Base-by-base conservation (phyloP, 306 rosid species). In the Gynostemma pentaphyllum region DNA sequence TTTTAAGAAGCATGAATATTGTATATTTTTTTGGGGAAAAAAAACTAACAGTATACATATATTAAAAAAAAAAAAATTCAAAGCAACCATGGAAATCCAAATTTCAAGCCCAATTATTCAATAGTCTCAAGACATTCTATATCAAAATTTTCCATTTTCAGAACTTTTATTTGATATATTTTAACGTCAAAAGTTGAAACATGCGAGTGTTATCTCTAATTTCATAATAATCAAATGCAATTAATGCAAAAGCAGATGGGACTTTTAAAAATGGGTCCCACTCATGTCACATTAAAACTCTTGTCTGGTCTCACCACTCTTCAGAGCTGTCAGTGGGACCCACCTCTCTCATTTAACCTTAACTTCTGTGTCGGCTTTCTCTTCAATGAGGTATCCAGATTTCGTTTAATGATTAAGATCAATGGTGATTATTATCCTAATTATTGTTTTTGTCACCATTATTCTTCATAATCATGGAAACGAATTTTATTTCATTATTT, bases 291-390 rank as follows among this genome's bases (percentile, higher is more conserved):
- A 16, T 32, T 9, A 32, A 8, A 26, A 24, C 3, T 54, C 15
- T 52, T 8, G 27, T 32, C 44, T n/a, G 32, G 1, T 55, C 13
- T 26, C 62, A 55, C 62, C 62, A n/a, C 62, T 55, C 0, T 32
- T 1, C n/a, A 9, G 62, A 55, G 62, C 36, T 55, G 62, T 32
- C 44, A 32, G 62, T 55, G 62, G 62, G 62, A 23, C 62, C 30
- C 0, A 15, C n/a, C 15, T 32, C 0, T 15, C 8, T 15, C 10
- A 29, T 32, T 55, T 29, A 53, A 55, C 62, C 62, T 55, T 9
- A 30, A 55, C 32, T 55, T 32, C 27, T 55, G 16, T 55, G 62
- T 55, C 62, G 62, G 62, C 62, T 55, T 29, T 6, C 28, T 52
- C 22, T 48, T 26, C n/a, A 5, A 53, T 28, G 21, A 36, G 22